A percentile compares a stretch with the other conserved stretches of the same genome.
These are phyloP conservation scores for Trichoderma koningii DNA, from an alignment of 2,329 filamentous ascomycete species.

Conservation along the genomic window DNA sequence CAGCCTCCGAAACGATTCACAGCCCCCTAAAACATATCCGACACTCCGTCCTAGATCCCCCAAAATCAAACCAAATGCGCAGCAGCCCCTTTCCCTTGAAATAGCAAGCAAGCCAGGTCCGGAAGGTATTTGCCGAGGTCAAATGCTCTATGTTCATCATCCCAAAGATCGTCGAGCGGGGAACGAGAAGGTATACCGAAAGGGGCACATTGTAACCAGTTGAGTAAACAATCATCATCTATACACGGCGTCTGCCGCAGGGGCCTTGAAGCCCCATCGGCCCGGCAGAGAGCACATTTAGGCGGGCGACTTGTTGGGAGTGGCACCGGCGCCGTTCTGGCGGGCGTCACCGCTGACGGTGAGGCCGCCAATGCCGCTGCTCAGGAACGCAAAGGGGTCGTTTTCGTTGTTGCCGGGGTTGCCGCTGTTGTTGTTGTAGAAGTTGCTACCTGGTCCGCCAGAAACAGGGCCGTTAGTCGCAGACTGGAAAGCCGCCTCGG, in stretches of 20 bases:
- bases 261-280: constrained; percentile 31
- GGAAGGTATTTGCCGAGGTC: constrained; percentile 49
- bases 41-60: constrained; percentile 44
- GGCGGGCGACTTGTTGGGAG: constrained; percentile 61
- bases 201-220: constrained; percentile 31
- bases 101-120: constrained; percentile 46
- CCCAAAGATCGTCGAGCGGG: constrained; percentile 42
- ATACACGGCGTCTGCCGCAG: constrained; percentile 36
- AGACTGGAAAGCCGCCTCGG: constrained; percentile 91
- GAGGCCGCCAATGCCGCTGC: constrained; percentile 69
- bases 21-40: constrained; percentile 43
- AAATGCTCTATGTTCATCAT: constrained; percentile 50
- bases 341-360: constrained; percentile 69
- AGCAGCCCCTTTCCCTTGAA: constrained; percentile 43
- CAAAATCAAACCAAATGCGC: constrained; percentile 41
- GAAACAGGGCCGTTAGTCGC: constrained; percentile 80
- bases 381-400: constrained; percentile 80
- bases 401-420: constrained; percentile 69
- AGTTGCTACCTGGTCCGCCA: constrained; percentile 65
- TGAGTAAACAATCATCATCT: constrained; percentile 33
- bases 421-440: constrained; percentile 49
- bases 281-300: constrained; percentile 40
- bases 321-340: constrained; percentile 61
- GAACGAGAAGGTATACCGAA: constrained; percentile 35
- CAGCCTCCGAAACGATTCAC: constrained; percentile 41